Conservation (phyloP, 495 filamentous ascomycete species). For the Pseudoneurospora amorphoporcata region DNA sequence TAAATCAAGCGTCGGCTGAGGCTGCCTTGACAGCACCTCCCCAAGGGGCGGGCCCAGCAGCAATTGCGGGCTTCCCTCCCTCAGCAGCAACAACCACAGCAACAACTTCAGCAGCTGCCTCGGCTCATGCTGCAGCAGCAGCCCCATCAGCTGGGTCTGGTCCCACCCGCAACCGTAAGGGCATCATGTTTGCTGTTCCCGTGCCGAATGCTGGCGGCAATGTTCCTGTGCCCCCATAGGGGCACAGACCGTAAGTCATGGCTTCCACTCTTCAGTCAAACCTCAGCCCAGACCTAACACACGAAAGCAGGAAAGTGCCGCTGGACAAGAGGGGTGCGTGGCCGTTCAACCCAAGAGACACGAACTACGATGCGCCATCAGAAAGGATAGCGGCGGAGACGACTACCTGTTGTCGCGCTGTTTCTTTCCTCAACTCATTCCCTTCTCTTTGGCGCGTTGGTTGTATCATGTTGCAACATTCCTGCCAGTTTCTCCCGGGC, state of each 20-base stretch:
- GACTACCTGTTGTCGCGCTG: constrained; percentile 21
- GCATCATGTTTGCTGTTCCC: background rate
- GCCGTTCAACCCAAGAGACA: constrained; percentile 16
- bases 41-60: background rate
- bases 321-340: background rate
- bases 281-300: background rate
- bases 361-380: constrained; percentile 17
- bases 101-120: background rate
- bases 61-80: background rate
- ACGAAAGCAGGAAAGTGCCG: background rate
- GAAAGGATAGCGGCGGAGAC: constrained; percentile 17
- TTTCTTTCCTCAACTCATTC: background rate
- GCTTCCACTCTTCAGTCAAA: background rate
- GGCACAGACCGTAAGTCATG: background rate
- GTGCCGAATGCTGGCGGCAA: background rate
- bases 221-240: background rate
- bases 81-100: background rate
- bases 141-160: background rate
- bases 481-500: too few species aligned
- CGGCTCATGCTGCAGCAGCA: background rate
- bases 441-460: background rate
- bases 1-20: background rate
- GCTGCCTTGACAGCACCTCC: background rate
- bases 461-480: background rate
- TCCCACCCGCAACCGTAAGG: background rate